Percentiles rank a stretch among this genome's conserved stretches.
phyloP scores from a whole-genome alignment of 2,329 filamentous ascomycete species.

The Pyricularia sp. region DNA sequence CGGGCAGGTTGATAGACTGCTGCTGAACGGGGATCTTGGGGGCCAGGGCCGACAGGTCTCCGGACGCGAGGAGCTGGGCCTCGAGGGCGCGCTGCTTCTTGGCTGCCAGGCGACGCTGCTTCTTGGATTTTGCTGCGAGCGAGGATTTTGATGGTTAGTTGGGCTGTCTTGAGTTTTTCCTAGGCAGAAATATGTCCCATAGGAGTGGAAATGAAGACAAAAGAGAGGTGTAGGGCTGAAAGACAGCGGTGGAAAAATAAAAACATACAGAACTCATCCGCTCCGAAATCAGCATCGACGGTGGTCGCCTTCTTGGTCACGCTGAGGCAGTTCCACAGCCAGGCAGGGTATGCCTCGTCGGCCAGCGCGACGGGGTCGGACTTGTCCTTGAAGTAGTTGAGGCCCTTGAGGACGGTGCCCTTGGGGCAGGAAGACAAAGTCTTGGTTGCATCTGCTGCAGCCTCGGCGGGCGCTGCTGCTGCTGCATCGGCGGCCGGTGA shows the following conservation, averaged over 20 bases:
- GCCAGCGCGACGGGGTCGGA: conserved; percentile 63
- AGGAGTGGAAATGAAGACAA: not conserved
- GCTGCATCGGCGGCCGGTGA: conserved; percentile 9
- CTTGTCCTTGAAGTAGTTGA: conserved; percentile 70
- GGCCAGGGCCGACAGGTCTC: conserved; percentile 55
- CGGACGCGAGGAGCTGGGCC: conserved; percentile 50
- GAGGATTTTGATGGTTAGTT: not conserved
- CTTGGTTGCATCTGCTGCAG: conserved; percentile 9
- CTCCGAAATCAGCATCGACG: conserved; percentile 40
- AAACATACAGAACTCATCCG: conserved; percentile 75
- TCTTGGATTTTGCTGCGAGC: conserved; percentile 68
- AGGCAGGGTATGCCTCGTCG: conserved; percentile 69
- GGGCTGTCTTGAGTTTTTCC: not conserved
- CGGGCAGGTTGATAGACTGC: conserved; percentile 67
- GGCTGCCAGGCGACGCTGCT: conserved; percentile 62
- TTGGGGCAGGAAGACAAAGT: conserved; percentile 46
- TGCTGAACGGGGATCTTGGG: conserved; percentile 67
- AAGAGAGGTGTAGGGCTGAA: not conserved
- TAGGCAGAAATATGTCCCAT: not conserved
- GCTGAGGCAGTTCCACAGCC: conserved; percentile 68
- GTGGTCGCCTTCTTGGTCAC: conserved; percentile 44
- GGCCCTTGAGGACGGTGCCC: conserved; percentile 61
- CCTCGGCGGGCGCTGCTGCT: conserved; percentile 5
- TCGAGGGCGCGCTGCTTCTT: conserved; percentile 51
- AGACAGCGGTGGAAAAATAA: conserved; percentile 41